Evolutionary conservation across 495 filamentous ascomycete species (phyloP).

Genomic region (Podospora pseudoanserina): DNA sequence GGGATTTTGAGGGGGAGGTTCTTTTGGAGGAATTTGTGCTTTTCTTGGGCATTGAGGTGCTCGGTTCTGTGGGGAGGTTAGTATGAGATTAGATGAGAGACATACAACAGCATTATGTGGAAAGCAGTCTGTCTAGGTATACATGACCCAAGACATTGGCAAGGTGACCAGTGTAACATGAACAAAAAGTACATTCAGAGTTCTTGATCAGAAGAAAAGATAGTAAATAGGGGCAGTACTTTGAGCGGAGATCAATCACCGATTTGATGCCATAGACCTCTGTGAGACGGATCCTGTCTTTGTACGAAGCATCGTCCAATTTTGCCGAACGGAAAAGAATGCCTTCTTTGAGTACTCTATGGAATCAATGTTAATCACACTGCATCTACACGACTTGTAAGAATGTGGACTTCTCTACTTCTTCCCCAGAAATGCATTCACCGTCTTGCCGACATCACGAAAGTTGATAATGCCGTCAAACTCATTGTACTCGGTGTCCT

Average conservation of each 20-base stretch:
- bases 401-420: conserved; percentile 38
- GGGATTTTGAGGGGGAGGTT: conserved; percentile 49
- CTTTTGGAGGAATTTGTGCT: conserved; percentile 46
- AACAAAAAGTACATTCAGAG: background rate
- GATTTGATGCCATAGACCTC: conserved; percentile 62
- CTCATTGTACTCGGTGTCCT: conserved; percentile 3
- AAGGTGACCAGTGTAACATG: background rate
- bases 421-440: conserved; percentile 57
- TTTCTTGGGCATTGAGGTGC: conserved; percentile 64
- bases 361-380: background rate
- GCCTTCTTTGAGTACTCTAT: conserved; percentile 65
- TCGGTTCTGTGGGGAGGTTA: conserved; percentile 49
- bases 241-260: conserved; percentile 74
- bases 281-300: conserved; percentile 58
- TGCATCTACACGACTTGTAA: background rate
- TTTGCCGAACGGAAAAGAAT: conserved; percentile 70
- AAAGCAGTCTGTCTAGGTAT: too few relatives aligned
- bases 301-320: conserved; percentile 66
- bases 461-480: conserved; percentile 77
- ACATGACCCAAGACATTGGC: background rate
- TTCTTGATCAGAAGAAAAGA: too few relatives aligned
- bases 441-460: conserved; percentile 72
- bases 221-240: conserved; percentile 42
- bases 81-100: background rate
- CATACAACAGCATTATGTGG: too few relatives aligned